phyloP scores from a whole-genome alignment of 176 grass and related monocot genomes.

The Panicum miliaceum region DNA sequence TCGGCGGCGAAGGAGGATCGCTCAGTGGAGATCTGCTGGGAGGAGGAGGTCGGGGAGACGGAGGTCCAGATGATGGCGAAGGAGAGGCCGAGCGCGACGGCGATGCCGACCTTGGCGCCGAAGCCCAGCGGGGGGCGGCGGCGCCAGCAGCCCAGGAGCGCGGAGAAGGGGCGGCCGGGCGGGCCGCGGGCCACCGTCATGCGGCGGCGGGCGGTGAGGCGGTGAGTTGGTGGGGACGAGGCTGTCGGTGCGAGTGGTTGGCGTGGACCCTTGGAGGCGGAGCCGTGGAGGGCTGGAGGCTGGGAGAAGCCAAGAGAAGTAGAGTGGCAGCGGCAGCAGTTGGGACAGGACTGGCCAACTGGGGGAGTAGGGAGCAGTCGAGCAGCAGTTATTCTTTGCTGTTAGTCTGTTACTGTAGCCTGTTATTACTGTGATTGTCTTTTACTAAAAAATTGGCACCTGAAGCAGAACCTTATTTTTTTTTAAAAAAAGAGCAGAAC shows the following conservation, averaged over 20 bases:
- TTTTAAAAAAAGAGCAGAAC: background rate
- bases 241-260: slow-evolving; percentile 49
- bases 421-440: background rate
- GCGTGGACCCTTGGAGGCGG: slow-evolving; percentile 25
- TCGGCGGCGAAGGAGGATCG: slow-evolving; percentile 75
- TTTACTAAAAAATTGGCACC: background rate
- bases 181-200: slow-evolving; percentile 69
- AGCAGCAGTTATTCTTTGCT: background rate
- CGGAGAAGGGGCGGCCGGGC: slow-evolving; percentile 32
- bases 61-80: slow-evolving; percentile 79
- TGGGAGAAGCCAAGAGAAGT: slow-evolving; percentile 4
- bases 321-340: background rate
- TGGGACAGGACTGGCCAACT: background rate
- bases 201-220: slow-evolving; percentile 17
- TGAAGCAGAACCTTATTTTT: too few species aligned
- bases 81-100: slow-evolving; percentile 78
- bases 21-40: slow-evolving; percentile 68
- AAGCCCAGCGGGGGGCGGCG: slow-evolving; percentile 71
- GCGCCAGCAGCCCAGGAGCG: slow-evolving; percentile 54
- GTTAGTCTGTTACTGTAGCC: background rate
- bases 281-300: background rate
- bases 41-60: slow-evolving; percentile 68
- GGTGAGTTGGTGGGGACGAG: slow-evolving; percentile 22
- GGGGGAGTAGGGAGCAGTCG: too few species aligned
- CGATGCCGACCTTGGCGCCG: slow-evolving; percentile 74